Percentiles rank a stretch among this genome's conserved stretches.
These are phyloP conservation scores for Colletotrichum sojae DNA, from an alignment of 2,329 filamentous ascomycete species.

Conservation along the genomic window DNA sequence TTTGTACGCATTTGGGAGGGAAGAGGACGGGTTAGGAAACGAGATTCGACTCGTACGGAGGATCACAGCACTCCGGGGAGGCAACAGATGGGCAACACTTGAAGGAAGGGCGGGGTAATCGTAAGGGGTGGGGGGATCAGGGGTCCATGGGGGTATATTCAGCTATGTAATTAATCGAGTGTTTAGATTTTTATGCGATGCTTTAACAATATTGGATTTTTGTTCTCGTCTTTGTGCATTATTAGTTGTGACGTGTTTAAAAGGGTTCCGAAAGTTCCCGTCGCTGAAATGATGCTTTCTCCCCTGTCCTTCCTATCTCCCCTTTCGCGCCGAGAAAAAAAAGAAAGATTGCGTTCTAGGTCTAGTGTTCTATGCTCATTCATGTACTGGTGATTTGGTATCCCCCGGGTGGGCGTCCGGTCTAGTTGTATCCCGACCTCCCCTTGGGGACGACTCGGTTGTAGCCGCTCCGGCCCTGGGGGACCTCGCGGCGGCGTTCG, in stretches of 20 bases:
- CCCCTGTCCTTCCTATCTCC: no score
- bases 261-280: no score
- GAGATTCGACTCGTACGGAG: not conserved
- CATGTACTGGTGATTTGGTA: not conserved
- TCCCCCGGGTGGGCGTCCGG: not conserved
- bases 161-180: no score
- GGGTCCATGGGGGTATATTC: not conserved
- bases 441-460: slow-evolving; percentile 26
- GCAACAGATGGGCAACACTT: not conserved
- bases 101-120: not conserved
- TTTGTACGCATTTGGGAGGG: not conserved
- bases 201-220: no score
- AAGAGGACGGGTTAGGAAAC: not conserved
- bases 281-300: no score
- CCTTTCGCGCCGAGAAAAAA: no score
- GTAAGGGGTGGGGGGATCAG: not conserved
- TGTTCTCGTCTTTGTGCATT: no score
- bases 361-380: no score
- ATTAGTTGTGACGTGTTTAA: no score
- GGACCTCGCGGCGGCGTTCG: slow-evolving; percentile 9
- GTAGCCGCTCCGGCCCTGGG: slow-evolving; percentile 32
- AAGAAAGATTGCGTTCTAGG: no score
- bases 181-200: no score
- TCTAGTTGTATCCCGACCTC: slow-evolving; percentile 35
- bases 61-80: slow-evolving; percentile 13